Evolutionary conservation across 495 filamentous ascomycete species (phyloP), one percentile per base, ranked within the genome.

Genomic region (Penicillium coffeae): DNA sequence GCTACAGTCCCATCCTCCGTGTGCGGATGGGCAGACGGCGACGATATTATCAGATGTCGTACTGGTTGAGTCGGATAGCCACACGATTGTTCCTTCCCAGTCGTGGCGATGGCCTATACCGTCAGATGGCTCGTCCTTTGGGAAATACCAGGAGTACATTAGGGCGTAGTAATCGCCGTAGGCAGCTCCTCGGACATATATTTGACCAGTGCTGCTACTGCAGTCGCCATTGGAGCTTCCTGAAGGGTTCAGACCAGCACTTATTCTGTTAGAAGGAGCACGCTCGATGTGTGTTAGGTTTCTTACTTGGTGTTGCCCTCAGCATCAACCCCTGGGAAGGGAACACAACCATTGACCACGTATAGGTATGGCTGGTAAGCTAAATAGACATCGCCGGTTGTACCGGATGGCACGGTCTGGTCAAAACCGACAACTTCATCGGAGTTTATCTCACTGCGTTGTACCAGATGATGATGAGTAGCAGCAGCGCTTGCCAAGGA

Each of bases 121-220:
- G 8, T 58, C 45, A 3, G 62, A 66, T 7, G 73, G 68, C 30
- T 59, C 54, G 52, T 77, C 73, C 30, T 78, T 78, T 20, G 75
- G 75, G 48, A 75, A 65, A 54, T 76, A 78, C 77, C 76, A 81
- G 4, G 69, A 50, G 50, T 81, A 81, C 68, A 81, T 72, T n/a
- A 81, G 54, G 6, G 66, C 77, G 53, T 70, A 75, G 47, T 66
- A 48, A 27, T 60, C 50, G 4, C 56, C 55, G 8, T 48, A 55
- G 33, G 19, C 52, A n/a, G 51, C 48, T 21, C 54, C 48, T 27
- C 77, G 68, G 12, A 71, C 69, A 53, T 81, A 81, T 27, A 79
- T 60, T 49, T 81, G 77, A 2, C 77, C 77, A 1, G 65, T 71
- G 63, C 55, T 71, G 54, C 47, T 64, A 46, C 46, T 58, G 62